Evolutionary conservation across 495 filamentous ascomycete genomes (phyloP).

Genomic region (Aspergillus ostianus): DNA sequence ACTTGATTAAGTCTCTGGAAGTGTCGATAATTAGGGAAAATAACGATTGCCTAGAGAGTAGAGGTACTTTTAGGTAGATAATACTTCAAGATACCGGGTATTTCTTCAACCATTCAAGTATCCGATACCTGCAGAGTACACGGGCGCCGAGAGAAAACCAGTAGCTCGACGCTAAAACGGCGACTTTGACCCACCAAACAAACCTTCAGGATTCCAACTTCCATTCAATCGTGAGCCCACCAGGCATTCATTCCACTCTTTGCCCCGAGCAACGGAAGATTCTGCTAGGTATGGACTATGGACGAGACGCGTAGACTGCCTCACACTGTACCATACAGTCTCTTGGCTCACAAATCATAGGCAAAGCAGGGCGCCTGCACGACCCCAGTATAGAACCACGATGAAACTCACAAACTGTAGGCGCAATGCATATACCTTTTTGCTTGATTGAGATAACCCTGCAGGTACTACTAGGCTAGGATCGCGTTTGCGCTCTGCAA

Average conservation of each 20-base stretch:
- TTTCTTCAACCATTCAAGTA: not conserved
- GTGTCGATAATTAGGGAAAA: no score
- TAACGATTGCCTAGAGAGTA: no score
- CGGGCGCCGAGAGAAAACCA: not conserved
- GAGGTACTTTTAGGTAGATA: not conserved
- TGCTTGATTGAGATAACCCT: not conserved
- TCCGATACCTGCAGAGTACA: not conserved
- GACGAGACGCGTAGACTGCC: not conserved
- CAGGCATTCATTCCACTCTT: not conserved
- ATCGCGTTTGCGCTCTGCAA: not conserved
- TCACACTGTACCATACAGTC: not conserved
- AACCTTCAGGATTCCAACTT: not conserved
- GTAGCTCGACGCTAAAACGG: not conserved
- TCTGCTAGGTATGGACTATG: not conserved
- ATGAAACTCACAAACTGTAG: not conserved
- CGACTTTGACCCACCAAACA: not conserved
- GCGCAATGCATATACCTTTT: not conserved
- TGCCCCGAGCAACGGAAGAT: conserved; percentile 1
- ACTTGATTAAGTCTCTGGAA: no score
- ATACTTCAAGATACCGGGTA: not conserved
- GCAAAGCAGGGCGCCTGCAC: not conserved
- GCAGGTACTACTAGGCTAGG: conserved; percentile 1
- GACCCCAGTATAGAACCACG: not conserved
- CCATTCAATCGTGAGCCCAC: not conserved
- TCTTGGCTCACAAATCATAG: not conserved